Base-by-base conservation (phyloP, 306 rosid genomes). In the Trifolium pratense region DNA sequence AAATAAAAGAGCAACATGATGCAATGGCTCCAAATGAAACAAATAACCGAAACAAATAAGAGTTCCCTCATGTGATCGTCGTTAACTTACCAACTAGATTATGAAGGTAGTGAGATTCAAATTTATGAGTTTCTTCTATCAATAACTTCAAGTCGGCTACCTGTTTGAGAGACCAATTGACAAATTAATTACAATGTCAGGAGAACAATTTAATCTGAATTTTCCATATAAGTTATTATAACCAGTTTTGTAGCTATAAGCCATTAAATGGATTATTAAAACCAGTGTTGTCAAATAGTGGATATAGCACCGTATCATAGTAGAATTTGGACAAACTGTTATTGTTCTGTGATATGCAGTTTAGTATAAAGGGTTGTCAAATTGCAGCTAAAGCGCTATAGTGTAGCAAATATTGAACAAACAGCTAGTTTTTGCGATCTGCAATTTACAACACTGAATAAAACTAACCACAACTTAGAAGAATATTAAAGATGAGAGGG, bases 41-140 rank as follows among this genome's bases (percentile, higher is more conserved):
- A 58, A 67, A 37, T 23, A 34, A 31, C 34, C 34, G 5, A 31
- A 31, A 5, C 34, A 57, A 73, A 18, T 5, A 39, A 58, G 53
- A 10, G 37, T 21, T 43, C 32, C 36, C 55, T 68, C 65, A 14
- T 60, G 61, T n/a, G 57, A 68, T 17, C 13, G 68, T 66, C 64
- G 31, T n/a, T 57, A 58, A 75, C 85, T 86, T 84, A 94, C 99
- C 96, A 71, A 87, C 95, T 37, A 94, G 91, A 68, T 87, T 88
- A 79, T 70, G 86, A 17, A 86, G 72, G 61, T 94, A 91, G 81
- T 69, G 92, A 69, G 99, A 87, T 90, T 94, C 97, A 25, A 94
- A 94, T 79, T 94, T 94, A 83, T 84, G 97, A 17, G 90, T 89
- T 76, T 91, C 95, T 57, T 86, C 96, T 65, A 80, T 79, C 90